Base-by-base conservation (phyloP, 139 green algal species). In the Coelastrella sp. region DNA sequence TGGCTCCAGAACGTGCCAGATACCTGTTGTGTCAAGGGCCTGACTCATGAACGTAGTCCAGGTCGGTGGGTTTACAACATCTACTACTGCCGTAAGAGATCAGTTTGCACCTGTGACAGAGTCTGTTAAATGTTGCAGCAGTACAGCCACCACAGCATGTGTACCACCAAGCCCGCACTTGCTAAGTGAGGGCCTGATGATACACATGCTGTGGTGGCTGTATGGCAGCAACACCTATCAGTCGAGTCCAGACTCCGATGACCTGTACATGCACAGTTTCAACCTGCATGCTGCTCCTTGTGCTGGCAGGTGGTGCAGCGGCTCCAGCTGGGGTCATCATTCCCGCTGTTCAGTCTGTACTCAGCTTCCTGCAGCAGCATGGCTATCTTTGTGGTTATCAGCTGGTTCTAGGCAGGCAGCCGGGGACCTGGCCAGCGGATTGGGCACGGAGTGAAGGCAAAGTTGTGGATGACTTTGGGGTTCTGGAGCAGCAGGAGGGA, bases 351-450 rank as follows among this genome's bases (percentile, higher is more conserved):
- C 61, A 88, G 59, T 19, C 63, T 58, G 72, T 95, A 68, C 78
- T 95, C 49, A 25, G 84, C 12, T 6, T 61, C 3, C 87, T 95
- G 59, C 78, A 87, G 22, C 17, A 73, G 24, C 70, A 63, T 15
- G 89, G 91, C 22, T 95, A 95, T 82, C 56, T 93, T 0, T 93
- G 91, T 63, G 72, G 91, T 63, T 95, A 92, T n/a, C 93, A 95
- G 87, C 8, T 95, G 6, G 91, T 94, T 0, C 88, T 90, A 63
- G 92, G 84, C 12, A 82, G 89, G 17, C 80, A 87, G 57, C 92
- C 92, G 14, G 92, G 92, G n/a, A 60, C 59, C 22, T 95, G 92
- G 92, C 89, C 92, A 20, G 72, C 73, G 66, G 89, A 93, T 66
- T 95, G 92, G 91, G 89, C 92, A 59, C 19, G 75, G 1, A 63